Base-by-base conservation (phyloP, 139 green algal species). In the Trebouxia sp. region DNA sequence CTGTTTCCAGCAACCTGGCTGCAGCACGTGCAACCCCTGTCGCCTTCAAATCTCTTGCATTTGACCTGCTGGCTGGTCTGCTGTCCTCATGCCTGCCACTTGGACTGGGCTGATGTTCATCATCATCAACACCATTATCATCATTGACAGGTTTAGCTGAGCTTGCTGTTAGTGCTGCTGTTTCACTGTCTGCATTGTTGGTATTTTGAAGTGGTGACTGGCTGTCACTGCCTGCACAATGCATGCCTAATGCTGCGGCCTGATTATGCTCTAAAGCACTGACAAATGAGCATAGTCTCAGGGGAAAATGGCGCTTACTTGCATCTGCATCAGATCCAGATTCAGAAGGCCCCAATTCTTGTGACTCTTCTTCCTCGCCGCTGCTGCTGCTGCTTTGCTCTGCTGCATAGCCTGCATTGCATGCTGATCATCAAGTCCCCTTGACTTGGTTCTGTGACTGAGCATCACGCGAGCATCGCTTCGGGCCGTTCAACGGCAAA, bases 1-100 rank as follows among this genome's bases (percentile, higher is more conserved):
- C 65, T 56, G 38, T n/a, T 15, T 77, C 69, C 41, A 77, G 15
- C 26, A 55, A n/a, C 28, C 69, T 39, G 20, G 41, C 69, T 39
- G 41, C 42, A 77, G 42, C 42, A 22, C 69, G 37, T 72, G 62
- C 69, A 56, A 77, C 69, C 35, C 42, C 69, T n/a, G 69, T 55
- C n/a, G 69, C 69, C 15, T 55, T 77, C 26, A 58, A 11, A 38
- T 77, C 42, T 55, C 39, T 77, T 56, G 42, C n/a, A 41, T 55
- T 55, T 37, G 69, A 32, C 41, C 39, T n/a, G 7, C 55, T 58
- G n/a, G n/a, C 20, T 10, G 12, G 39, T 39, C 39, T 58, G 42
- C 5, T n/a, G n/a, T 77, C 41, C n/a, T 39, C 42, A 20, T 24
- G 30, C 42, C 35, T 72, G 35, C 62, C 32, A 30, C 32, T 72